Evolutionary conservation across 352 stramenopile genomes (phyloP), one percentile per base, ranked within the genome.

Genomic region (Phytopythium vexans): DNA sequence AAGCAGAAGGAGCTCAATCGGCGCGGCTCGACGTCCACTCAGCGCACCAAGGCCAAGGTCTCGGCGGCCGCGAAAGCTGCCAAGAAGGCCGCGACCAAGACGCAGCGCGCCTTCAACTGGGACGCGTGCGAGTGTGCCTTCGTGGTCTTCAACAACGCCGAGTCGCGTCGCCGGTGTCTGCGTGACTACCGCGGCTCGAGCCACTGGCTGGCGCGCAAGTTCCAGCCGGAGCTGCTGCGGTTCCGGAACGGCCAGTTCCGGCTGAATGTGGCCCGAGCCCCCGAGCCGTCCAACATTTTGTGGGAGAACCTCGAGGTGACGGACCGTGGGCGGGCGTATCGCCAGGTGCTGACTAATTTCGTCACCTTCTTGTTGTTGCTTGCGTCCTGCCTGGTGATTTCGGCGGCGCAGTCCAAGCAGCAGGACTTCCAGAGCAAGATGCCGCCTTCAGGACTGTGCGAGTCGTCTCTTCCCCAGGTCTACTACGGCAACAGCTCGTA

Each of bases 61-160:
- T 34, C 47, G 10, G 34, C 47, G 1, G 47, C 16, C 11, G 15
- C 42, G 2, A 63, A 67, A 38, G 47, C 62, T 0, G 55, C 58
- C 1, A 64, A 68, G 34, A 58, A 72, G 43, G 48, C 61, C 3
- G 59, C 64, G 37, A 57, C 65, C 3, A 74, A 42, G 3, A 69
- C 66, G 0, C 52, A 64, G 2, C 64, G 68, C 10, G 71, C 65
- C 0, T 88, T 91, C 37, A 64, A 89, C 44, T 69, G 72, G 45
- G 70, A 80, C 3, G 76, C 75, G 4, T 91, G 79, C 33, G 70
- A 89, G 36, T 92, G 82, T 47, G 88, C 88, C 0, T 95, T 94
- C 48, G 77, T 96, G 0, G 82, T 95, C 6, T 96, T 96, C 54
- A 89, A 95, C 58, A 87, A 94, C 49, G 44, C 93, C 39, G 86